Percentiles rank a stretch among this genome's conserved stretches.
Evolutionary conservation across 441 rosid species (phyloP).

Genomic region (Croton setiger): DNA sequence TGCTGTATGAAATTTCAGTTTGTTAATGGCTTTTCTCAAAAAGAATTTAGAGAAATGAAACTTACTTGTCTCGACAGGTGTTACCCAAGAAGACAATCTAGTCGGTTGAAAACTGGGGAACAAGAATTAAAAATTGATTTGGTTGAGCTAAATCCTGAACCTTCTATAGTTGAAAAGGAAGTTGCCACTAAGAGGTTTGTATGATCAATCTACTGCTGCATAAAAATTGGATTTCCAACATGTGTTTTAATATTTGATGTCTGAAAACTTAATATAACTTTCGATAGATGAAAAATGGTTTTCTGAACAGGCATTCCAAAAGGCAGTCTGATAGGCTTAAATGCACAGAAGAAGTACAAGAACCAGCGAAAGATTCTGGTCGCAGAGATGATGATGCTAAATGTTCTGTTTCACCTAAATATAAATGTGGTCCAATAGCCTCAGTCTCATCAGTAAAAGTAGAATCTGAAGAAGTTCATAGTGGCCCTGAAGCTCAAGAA

Average conservation of each 20-base stretch:
- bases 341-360: constrained; percentile 20
- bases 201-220: background rate
- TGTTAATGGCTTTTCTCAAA: background rate
- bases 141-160: constrained; percentile 19
- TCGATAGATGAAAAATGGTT: background rate
- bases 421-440: constrained; percentile 16
- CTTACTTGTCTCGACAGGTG: background rate
- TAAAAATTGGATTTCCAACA: background rate
- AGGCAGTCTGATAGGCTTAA: constrained; percentile 19
- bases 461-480: constrained; percentile 32
- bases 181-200: constrained; percentile 15
- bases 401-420: constrained; percentile 28
- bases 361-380: constrained; percentile 1
- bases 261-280: background rate
- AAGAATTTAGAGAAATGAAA: background rate
- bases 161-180: constrained; percentile 1
- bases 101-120: constrained; percentile 23
- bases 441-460: constrained; percentile 33
- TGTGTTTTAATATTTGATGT: background rate
- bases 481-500: constrained; percentile 20
- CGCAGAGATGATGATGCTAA: constrained; percentile 15
- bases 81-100: constrained; percentile 13
- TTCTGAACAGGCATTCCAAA: constrained; percentile 14
- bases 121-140: constrained; percentile 26
- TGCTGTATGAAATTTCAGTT: constrained; percentile 2